Conservation (phyloP, 495 filamentous ascomycete genomes). For the Copromyces sp. region DNA sequence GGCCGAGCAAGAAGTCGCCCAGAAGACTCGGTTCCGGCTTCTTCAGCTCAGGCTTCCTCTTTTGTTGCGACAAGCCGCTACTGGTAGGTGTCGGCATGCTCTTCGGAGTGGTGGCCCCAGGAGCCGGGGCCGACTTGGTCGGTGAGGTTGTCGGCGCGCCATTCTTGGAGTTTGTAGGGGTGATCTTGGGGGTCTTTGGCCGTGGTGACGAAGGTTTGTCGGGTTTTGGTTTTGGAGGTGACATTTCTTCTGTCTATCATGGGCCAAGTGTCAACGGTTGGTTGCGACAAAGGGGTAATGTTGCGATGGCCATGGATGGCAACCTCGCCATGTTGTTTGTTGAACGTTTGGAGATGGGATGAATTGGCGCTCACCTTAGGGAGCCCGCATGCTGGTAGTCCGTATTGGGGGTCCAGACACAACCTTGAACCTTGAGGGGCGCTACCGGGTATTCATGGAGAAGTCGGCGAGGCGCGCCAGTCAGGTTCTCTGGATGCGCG, state of each 20-base stretch:
- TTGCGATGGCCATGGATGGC: background rate
- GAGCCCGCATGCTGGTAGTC: background rate
- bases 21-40: slow-evolving; percentile 35
- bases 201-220: slow-evolving; percentile 11
- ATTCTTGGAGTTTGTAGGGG: slow-evolving; percentile 14
- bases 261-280: slow-evolving; percentile 8
- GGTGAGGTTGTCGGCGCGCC: slow-evolving; percentile 18
- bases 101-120: slow-evolving; percentile 25
- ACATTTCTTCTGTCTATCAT: slow-evolving; percentile 15
- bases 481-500: background rate
- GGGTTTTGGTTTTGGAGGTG: slow-evolving; percentile 17
- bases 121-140: slow-evolving; percentile 14
- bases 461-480: background rate
- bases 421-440: background rate
- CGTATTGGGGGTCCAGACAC: background rate
- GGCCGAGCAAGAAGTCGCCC: slow-evolving; percentile 43
- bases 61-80: slow-evolving; percentile 12
- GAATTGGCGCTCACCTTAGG: background rate
- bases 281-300: background rate
- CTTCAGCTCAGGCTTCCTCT: slow-evolving; percentile 20
- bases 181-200: slow-evolving; percentile 10
- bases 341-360: background rate
- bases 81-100: slow-evolving; percentile 28
- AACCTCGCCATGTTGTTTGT: background rate
- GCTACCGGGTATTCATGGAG: background rate